Evolutionary conservation across 2,329 filamentous ascomycete species (phyloP).

Genomic region (Neofusicoccum laricinum): DNA sequence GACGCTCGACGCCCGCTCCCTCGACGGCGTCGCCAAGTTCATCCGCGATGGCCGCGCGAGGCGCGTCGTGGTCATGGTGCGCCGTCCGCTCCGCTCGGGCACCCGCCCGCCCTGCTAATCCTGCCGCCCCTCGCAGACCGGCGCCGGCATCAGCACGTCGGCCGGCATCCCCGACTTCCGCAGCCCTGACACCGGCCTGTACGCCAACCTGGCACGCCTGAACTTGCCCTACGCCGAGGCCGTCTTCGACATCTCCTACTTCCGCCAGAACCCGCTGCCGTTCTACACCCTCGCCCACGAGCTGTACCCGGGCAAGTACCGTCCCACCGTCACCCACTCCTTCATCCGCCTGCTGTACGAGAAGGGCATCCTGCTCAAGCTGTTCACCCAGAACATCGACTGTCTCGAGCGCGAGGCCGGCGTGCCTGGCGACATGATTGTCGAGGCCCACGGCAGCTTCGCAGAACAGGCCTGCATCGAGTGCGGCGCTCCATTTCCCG

Average conservation of each 20-base stretch:
- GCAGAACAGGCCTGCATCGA: constrained; percentile 86
- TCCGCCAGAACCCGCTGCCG: constrained; percentile 76
- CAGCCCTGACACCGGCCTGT: constrained; percentile 88
- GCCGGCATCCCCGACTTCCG: constrained; percentile 84
- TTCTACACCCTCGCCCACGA: constrained; percentile 93
- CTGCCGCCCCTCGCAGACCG: constrained; percentile 51
- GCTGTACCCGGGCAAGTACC: constrained; percentile 84
- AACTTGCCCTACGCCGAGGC: constrained; percentile 87
- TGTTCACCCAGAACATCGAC: constrained; percentile 98
- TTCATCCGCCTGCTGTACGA: constrained; percentile 81
- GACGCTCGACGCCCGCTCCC: constrained; percentile 65
- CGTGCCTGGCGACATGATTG: constrained; percentile 73
- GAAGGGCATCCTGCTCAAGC: constrained; percentile 75
- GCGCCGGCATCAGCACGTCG: constrained; percentile 82
- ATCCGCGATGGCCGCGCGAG: constrained; percentile 68
- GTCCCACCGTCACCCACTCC: constrained; percentile 83
- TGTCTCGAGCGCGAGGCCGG: constrained; percentile 87
- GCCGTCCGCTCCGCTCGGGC: constrained; percentile 14
- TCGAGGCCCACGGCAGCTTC: constrained; percentile 96
- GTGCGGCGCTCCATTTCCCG: constrained; percentile 70
- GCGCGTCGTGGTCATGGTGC: constrained; percentile 76
- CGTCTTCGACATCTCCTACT: constrained; percentile 91
- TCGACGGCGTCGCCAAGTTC: constrained; percentile 75
- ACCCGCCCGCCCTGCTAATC: neutral
- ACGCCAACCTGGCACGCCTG: constrained; percentile 83